These are phyloP conservation scores for Oryza punctata DNA, from an alignment of 176 grass and related monocot genomes.

Conservation along the genomic window DNA sequence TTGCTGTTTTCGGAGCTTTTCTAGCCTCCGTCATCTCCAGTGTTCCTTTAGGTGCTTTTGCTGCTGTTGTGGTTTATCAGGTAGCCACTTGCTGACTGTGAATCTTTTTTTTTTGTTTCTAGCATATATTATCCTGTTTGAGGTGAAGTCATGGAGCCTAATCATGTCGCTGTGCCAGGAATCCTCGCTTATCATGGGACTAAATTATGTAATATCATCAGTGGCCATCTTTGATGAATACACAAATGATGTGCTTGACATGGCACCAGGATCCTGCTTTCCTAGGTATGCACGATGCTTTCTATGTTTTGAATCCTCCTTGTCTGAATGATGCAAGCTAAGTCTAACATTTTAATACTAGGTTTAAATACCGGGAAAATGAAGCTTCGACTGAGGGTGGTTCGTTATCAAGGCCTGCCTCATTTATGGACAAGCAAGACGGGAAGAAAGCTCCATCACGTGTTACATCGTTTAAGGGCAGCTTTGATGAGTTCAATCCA, in stretches of 20 bases:
- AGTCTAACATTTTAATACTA: constrained; percentile 2
- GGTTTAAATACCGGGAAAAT: constrained; percentile 65
- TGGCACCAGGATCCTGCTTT: constrained; percentile 96
- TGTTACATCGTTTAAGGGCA: constrained; percentile 81
- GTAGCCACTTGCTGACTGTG: constrained; percentile 23
- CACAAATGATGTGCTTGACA: constrained; percentile 93
- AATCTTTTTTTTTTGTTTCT: background rate
- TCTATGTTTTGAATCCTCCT: background rate
- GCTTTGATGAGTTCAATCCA: constrained; percentile 85
- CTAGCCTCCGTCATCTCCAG: constrained; percentile 70
- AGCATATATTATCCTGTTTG: constrained; percentile 2
- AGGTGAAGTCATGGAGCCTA: constrained; percentile 19
- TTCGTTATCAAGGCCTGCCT: constrained; percentile 50
- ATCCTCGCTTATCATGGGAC: constrained; percentile 73
- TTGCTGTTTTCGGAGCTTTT: constrained; percentile 79
- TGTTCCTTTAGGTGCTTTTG: constrained; percentile 80
- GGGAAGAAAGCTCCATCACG: constrained; percentile 56
- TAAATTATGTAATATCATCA: constrained; percentile 76
- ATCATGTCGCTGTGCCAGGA: constrained; percentile 56
- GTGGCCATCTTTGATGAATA: constrained; percentile 93
- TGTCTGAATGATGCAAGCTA: constrained; percentile 28
- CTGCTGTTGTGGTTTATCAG: constrained; percentile 87
- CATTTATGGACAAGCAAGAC: constrained; percentile 60
- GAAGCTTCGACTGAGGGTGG: constrained; percentile 27
- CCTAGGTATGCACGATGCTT: constrained; percentile 55